Conservation (phyloP, 169 alveolate genomes). For the Cryptosporidium ubiquitum region DNA sequence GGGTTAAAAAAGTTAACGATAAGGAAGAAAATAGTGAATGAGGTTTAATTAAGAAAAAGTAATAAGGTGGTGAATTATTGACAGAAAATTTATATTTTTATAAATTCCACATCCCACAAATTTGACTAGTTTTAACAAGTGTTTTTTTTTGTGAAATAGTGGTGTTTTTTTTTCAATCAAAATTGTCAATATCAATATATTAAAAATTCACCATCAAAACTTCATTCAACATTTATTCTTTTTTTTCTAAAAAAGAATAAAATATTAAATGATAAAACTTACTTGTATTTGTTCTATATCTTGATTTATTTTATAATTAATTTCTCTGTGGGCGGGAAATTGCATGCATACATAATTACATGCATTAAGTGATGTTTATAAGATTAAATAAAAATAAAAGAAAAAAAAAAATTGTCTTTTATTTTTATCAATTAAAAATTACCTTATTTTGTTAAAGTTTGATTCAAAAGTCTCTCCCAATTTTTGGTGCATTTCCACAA, state of each 20-base stretch:
- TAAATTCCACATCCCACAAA: neutral
- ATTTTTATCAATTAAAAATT: neutral
- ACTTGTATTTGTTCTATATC: conserved; percentile 62
- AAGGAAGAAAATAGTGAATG: neutral
- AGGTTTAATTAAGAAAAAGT: neutral
- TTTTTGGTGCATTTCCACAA: conserved; percentile 64
- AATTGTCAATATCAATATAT: neutral
- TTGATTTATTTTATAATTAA: conserved; percentile 59
- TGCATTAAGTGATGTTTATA: neutral
- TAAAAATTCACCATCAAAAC: neutral
- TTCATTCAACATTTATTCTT: neutral
- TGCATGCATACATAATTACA: neutral
- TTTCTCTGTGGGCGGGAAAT: conserved; percentile 29
- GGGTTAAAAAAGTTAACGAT: too few species aligned
- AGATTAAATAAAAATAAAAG: neutral
- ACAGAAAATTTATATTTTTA: neutral
- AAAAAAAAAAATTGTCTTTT: neutral
- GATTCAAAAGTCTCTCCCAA: conserved; percentile 47
- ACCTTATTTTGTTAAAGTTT: conserved; percentile 60
- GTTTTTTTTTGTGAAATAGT: neutral
- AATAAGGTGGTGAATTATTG: neutral
- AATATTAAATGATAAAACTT: neutral
- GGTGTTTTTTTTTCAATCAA: neutral
- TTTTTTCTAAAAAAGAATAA: neutral
- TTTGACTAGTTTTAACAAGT: too few species aligned